A percentile compares a stretch with the other conserved stretches of the same genome.
phyloP scores from a whole-genome alignment of 331 rosid genomes.

The Quercus tomentella region DNA sequence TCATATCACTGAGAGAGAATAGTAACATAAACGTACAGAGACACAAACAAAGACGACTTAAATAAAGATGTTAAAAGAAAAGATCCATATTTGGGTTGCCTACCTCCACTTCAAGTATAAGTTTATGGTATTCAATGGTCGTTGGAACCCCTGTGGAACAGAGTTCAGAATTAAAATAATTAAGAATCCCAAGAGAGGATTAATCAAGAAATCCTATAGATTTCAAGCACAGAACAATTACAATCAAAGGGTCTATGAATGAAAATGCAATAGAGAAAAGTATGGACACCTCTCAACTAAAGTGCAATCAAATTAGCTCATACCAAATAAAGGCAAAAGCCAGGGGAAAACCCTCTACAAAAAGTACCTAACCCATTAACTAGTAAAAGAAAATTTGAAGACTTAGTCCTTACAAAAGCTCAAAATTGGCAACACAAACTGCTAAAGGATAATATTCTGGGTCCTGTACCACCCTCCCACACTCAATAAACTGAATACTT shows the following conservation, averaged over 20 bases:
- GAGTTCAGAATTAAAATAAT: not conserved
- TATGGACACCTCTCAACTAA: not conserved
- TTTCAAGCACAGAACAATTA: not conserved
- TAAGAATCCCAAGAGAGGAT: not conserved
- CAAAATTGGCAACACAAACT: not conserved
- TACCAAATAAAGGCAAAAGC: conserved; percentile 1
- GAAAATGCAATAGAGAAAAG: conserved; percentile 9
- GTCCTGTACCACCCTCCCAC: not conserved
- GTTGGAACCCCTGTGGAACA: conserved; percentile 87
- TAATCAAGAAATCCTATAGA: conserved; percentile 1
- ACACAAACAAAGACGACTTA: not conserved
- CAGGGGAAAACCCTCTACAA: not conserved
- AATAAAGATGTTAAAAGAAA: conserved; percentile 11
- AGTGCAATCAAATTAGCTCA: conserved; percentile 5
- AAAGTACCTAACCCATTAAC: not conserved
- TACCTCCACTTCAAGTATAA: conserved; percentile 90
- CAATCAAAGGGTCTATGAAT: not conserved
- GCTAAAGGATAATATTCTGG: not conserved
- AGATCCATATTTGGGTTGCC: not conserved
- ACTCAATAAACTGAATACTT: not conserved
- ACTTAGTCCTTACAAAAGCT: not conserved
- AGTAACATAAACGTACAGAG: not conserved
- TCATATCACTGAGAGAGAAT: not conserved
- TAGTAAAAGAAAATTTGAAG: not conserved
- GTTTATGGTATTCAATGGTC: conserved; percentile 96